Evolutionary conservation across 2,329 filamentous ascomycete species (phyloP), one percentile per base, ranked within the genome.

Genomic region (Xylariaceae sp.): DNA sequence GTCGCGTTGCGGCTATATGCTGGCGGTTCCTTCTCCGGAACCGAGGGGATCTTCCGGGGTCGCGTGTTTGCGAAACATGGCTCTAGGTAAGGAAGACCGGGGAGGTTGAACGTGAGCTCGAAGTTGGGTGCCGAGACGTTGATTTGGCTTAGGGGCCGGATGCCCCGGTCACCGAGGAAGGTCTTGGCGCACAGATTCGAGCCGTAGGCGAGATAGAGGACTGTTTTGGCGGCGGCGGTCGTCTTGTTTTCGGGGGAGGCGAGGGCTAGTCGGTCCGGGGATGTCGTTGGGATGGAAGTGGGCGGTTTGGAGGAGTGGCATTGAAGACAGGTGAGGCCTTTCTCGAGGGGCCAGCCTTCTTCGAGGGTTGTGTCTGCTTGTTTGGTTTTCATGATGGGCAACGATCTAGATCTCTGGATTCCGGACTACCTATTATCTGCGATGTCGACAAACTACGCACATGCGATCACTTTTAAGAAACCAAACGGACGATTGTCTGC

Each of bases 41-140:
- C n/a, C 7, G 61, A 74, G 13, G 77, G 79, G 47, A 80, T 64
- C 71, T 85, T 80, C 52, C 88, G 83, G 55, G 80, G 80, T 13
- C 81, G 82, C 2, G 88, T 88, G 69, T 96, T 96, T 59, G 91
- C 92, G 72, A 97, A 97, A 73, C 93, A 96, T 0, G 94, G 93
- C 74, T 97, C 94, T 10, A 76, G 71, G 75, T 97, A 97, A 0
- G 94, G 90, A 0, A 97, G 70, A 0, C 92, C 93, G 0, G 92
- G 85, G 0, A 97, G 82, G 71, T 94, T 88, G 73, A 99, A 97
- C 5, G 87, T 89, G 55, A 99, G 78, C 53, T 83, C 80, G 52
- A 97, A 78, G 4, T 83, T 82, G 0, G 94, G 94, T 1, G 91
- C 90, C 4, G 88, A 83, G 6, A 96, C 93, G 69, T 92, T 92